phyloP scores from a whole-genome alignment of 2,329 filamentous ascomycete genomes.

The Macrophomina phaseolina region DNA sequence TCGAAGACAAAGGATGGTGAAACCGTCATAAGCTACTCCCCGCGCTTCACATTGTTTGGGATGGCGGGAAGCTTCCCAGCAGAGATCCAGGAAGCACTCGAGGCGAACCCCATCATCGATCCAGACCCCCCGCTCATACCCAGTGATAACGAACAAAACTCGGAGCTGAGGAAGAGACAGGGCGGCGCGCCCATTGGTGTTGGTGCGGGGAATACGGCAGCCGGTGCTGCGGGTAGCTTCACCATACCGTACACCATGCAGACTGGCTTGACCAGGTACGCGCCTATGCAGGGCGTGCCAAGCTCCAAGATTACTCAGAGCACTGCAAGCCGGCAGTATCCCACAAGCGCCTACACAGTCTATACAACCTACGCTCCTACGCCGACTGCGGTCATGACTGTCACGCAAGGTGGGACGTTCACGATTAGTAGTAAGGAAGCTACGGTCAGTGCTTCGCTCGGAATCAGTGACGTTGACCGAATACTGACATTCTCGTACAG shows the following conservation, averaged over 20 bases:
- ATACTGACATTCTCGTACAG: neutral
- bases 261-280: slow-evolving; percentile 63
- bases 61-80: slow-evolving; percentile 67
- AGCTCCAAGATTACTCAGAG: slow-evolving; percentile 64
- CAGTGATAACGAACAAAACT: neutral
- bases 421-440: slow-evolving; percentile 61
- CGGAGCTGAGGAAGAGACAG: slow-evolving; percentile 21
- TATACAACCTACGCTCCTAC: slow-evolving; percentile 44
- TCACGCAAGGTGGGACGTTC: slow-evolving; percentile 59
- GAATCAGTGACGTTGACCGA: neutral
- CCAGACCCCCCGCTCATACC: neutral
- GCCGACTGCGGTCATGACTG: slow-evolving; percentile 55
- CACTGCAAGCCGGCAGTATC: slow-evolving; percentile 56
- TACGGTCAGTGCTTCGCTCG: slow-evolving; percentile 50
- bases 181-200: slow-evolving; percentile 28
- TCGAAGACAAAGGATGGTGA: slow-evolving; percentile 61
- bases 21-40: slow-evolving; percentile 64
- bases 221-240: slow-evolving; percentile 39
- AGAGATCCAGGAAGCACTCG: slow-evolving; percentile 47
- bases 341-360: slow-evolving; percentile 62
- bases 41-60: slow-evolving; percentile 66
- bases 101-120: slow-evolving; percentile 7
- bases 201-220: slow-evolving; percentile 32
- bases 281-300: slow-evolving; percentile 66
- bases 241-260: slow-evolving; percentile 62